Conservation (phyloP, 2,329 filamentous ascomycete species). For the Colletotrichum coccodes region DNA sequence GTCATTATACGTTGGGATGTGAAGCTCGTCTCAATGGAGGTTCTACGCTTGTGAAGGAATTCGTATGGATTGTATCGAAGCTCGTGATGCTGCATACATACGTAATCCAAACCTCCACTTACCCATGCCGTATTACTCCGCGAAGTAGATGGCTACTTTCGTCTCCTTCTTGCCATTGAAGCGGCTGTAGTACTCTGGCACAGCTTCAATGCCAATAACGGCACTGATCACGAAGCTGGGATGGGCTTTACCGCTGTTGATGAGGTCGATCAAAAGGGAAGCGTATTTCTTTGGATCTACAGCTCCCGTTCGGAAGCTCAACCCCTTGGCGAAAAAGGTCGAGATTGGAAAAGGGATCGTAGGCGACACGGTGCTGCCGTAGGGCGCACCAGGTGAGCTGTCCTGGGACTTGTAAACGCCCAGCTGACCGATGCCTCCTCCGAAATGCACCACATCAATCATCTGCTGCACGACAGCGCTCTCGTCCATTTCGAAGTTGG, state of each 20-base stretch:
- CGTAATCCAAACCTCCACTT: neutral
- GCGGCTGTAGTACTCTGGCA: slow-evolving; percentile 38
- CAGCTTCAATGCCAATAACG: slow-evolving; percentile 41
- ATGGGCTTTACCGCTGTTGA: slow-evolving; percentile 36
- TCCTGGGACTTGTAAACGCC: slow-evolving; percentile 34
- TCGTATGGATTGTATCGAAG: neutral
- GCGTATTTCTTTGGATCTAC: slow-evolving; percentile 5
- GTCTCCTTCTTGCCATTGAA: slow-evolving; percentile 37
- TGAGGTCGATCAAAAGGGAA: slow-evolving; percentile 33
- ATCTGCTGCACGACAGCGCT: slow-evolving; percentile 33
- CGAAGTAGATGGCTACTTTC: slow-evolving; percentile 33
- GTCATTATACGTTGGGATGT: neutral
- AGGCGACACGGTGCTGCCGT: slow-evolving; percentile 13
- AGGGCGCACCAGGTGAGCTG: slow-evolving; percentile 29
- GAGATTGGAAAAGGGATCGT: slow-evolving; percentile 35
- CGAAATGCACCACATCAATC: slow-evolving; percentile 24
- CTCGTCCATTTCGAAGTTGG: slow-evolving; percentile 25
- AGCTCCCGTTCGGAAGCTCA: slow-evolving; percentile 27
- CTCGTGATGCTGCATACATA: neutral
- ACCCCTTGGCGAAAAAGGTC: slow-evolving; percentile 33
- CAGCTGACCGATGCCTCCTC: slow-evolving; percentile 37
- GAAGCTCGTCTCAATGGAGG: neutral
- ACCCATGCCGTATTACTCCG: neutral
- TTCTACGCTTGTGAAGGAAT: neutral
- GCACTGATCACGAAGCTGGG: slow-evolving; percentile 41